Evolutionary conservation across 2,329 filamentous ascomycete species (phyloP), one percentile per base, ranked within the genome.

Genomic region (Apiospora phragmitis): DNA sequence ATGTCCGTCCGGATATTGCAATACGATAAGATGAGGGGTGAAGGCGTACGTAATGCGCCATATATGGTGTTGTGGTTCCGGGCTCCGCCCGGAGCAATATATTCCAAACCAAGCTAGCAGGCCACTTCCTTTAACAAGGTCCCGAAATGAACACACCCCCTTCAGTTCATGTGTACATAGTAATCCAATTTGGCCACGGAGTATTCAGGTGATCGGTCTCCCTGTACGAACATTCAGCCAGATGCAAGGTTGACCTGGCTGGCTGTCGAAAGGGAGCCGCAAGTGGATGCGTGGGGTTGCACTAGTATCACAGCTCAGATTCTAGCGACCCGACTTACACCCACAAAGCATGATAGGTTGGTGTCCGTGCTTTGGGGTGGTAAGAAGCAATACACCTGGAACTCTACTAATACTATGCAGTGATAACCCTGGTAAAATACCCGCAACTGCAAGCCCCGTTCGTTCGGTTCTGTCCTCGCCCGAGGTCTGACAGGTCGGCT

Each of bases 101-200:
- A 62, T 62, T 24, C 55, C 55, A 62, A 62, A 62, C 55, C 55
- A 62, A 38, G 55, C 55, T 62, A 62, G 32, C 51, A 59, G 18
- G 55, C 55, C 55, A 62, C 55, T n/a, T 38, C 29, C 55, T 38
- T 35, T 7, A 32, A n/a, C 55, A 26, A 55, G 32, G 9, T 62
- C 14, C 55, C 55, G 55, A 62, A 32, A 38, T 62, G 55, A 62
- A 59, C 9, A 18, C 32, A 32, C 29, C 29, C 29, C 29, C 26
- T 55, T 59, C 18, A 35, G 5, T 7, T 24, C 21, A 7, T 18
- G 12, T 55, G 14, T 32, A 4, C 51, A 35, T n/a, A 62, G 8
- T 62, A 21, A 38, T 18, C 51, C 26, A 5, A 55, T 35, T 16
- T 59, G 7, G 51, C 9, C 7, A 59, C 32, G 18, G 11, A 21